These are phyloP conservation scores for Roridomyces roridus DNA, from an alignment of 768 basidiomycete species.

Conservation along the genomic window DNA sequence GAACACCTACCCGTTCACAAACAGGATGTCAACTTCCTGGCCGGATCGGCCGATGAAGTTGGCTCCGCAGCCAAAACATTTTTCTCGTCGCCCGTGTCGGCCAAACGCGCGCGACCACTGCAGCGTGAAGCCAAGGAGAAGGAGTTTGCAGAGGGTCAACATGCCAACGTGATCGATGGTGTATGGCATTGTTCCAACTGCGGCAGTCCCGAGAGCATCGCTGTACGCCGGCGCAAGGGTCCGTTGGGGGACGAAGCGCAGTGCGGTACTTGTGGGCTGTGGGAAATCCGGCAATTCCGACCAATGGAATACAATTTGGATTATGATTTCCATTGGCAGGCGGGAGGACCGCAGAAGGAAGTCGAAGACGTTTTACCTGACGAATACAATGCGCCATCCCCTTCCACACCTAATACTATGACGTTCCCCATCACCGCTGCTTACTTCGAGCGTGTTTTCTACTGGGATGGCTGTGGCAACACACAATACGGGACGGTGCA, in stretches of 20 bases:
- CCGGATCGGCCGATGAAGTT: too few species aligned
- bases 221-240: slow-evolving; percentile 86
- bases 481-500: too few species aligned
- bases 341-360: slow-evolving; percentile 56
- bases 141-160: slow-evolving; percentile 84
- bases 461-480: too few species aligned
- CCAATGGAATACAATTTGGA: slow-evolving; percentile 83
- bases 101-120: too few species aligned
- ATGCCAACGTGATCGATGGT: slow-evolving; percentile 81
- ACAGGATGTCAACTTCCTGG: too few species aligned
- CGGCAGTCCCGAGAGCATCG: slow-evolving; percentile 87
- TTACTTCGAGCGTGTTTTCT: too few species aligned
- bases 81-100: too few species aligned
- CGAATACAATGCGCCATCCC: too few species aligned
- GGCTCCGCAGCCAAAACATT: too few species aligned
- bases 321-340: slow-evolving; percentile 73
- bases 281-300: slow-evolving; percentile 71
- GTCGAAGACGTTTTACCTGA: slow-evolving; percentile 60
- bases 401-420: too few species aligned
- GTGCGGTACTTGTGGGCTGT: slow-evolving; percentile 90
- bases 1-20: too few species aligned
- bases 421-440: too few species aligned
- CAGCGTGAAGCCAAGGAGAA: slow-evolving; percentile 85
- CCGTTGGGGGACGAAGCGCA: slow-evolving; percentile 90
- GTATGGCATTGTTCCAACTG: slow-evolving; percentile 97